Percentiles rank a stretch among this genome's conserved stretches.
Conservation (phyloP, 2,329 filamentous ascomycete species). For the Colletotrichum ledebouriae region DNA sequence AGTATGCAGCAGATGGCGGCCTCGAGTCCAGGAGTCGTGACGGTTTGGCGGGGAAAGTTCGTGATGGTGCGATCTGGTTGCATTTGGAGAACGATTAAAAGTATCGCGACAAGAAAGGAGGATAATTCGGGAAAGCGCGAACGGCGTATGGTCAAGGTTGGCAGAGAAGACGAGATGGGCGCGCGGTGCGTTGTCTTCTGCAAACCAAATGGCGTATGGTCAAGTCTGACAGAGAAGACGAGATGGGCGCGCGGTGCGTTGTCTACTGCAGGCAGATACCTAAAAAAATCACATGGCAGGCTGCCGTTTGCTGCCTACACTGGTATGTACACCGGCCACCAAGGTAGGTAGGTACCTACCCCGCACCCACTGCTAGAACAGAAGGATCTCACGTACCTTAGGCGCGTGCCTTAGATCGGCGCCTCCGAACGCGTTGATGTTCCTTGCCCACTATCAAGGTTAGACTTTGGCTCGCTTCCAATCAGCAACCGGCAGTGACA, state of each 20-base stretch:
- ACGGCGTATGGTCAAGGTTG: not conserved
- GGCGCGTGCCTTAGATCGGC: not conserved
- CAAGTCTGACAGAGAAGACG: not conserved
- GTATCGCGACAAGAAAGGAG: too few species aligned
- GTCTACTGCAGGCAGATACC: not conserved
- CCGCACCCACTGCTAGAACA: not conserved
- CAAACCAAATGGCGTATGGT: not conserved
- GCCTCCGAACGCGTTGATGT: not conserved
- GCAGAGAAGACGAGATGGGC: not conserved
- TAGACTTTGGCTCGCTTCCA: not conserved
- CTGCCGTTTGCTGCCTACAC: not conserved
- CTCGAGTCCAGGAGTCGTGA: slow-evolving; percentile 9
- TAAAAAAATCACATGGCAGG: not conserved
- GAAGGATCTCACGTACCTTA: not conserved
- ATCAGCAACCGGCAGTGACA: slow-evolving; percentile 1
- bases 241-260: not conserved
- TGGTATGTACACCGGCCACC: not conserved
- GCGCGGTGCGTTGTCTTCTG: not conserved
- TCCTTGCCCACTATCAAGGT: not conserved
- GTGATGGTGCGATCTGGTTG: slow-evolving; percentile 2
- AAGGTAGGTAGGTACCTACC: slow-evolving; percentile 1
- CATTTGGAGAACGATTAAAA: not conserved
- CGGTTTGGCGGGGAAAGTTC: not conserved
- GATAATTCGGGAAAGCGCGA: too few species aligned
- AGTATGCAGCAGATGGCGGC: slow-evolving; percentile 7